Conservation (phyloP, 495 filamentous ascomycete genomes). For the Tetracladium marchalianum region DNA sequence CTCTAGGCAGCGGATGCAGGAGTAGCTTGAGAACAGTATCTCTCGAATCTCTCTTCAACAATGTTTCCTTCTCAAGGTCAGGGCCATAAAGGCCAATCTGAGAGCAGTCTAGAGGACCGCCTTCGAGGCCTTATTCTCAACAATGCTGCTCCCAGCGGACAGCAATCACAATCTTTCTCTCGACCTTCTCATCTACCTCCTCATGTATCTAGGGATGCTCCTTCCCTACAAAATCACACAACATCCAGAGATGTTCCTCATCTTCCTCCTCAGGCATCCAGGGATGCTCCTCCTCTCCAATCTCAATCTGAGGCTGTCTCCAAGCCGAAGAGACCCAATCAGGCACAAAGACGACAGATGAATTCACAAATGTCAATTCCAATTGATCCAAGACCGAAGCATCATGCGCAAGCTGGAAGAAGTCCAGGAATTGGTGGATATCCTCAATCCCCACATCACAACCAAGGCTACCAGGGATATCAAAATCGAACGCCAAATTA, state of each 20-base stretch:
- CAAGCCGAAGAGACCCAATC: conserved; percentile 36
- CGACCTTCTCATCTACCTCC: background rate
- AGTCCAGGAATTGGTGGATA: background rate
- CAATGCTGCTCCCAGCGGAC: background rate
- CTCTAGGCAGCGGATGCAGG: too few relatives aligned
- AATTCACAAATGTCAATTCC: conserved; percentile 40
- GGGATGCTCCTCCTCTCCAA: background rate
- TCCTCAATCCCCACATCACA: conserved; percentile 1
- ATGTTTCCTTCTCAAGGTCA: conserved; percentile 3
- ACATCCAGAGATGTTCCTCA: background rate
- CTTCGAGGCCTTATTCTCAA: conserved; percentile 34
- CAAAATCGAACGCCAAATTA: conserved; percentile 8
- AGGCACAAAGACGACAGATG: conserved; percentile 45
- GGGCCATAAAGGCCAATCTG: background rate
- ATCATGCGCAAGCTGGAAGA: conserved; percentile 4
- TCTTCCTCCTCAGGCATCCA: conserved; percentile 3
- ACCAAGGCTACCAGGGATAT: conserved; percentile 2
- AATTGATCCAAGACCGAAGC: conserved; percentile 29
- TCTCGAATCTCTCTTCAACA: background rate
- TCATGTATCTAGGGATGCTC: background rate
- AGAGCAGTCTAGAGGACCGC: conserved; percentile 26
- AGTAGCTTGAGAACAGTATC: too few relatives aligned
- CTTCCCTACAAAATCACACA: background rate
- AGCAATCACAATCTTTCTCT: background rate
- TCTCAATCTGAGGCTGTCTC: background rate